Base-by-base conservation (phyloP, 805 yeast species). In the Priceomyces castillae region DNA sequence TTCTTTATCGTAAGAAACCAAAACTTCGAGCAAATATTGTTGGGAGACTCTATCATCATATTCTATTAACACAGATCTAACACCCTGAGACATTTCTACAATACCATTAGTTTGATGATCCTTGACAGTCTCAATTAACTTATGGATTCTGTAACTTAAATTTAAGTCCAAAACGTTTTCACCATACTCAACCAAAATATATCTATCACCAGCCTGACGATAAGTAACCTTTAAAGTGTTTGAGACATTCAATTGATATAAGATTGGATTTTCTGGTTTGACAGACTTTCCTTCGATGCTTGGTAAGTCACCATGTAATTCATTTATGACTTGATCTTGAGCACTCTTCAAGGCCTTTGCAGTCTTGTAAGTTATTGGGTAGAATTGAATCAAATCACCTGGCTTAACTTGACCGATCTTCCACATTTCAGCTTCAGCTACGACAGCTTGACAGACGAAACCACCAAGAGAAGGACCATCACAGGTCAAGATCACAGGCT, bases 391-490 rank as follows among this genome's bases (percentile, higher is more conserved):
- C 38, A 64, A 55, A 58, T 94, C 98, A 58, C 98, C 98, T 3
- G 98, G 97, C 64, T 87, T 90, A 34, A 88, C 90, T 70, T 92
- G 98, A 37, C 99, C 99, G 59, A 94, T 86, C 71, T 94, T 94
- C 98, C 98, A 92, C 84, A 94, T 81, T 69, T 94, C 99, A 33
- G 95, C 88, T 58, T 90, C 95, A 11, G 89, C 86, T 51, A 94
- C 96, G 46, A 94, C 97, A 7, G 95, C 97, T 60, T 90, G 86
- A 67, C 98, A 92, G 26, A 92, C 97, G 59, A 92, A 94, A 1
- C 99, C 99, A 59, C 99, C 98, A 45, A 92, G 78, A 9, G 96
- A 86, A 34, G 99, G 98, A 50, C 98, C 98, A 68, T 92, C 99
- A 61, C 97, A 88, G 2, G 98, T 89, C 64, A 92, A 76, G 50